phyloP scores from a whole-genome alignment of 139 green algal species.

The Asterochloris erici region DNA sequence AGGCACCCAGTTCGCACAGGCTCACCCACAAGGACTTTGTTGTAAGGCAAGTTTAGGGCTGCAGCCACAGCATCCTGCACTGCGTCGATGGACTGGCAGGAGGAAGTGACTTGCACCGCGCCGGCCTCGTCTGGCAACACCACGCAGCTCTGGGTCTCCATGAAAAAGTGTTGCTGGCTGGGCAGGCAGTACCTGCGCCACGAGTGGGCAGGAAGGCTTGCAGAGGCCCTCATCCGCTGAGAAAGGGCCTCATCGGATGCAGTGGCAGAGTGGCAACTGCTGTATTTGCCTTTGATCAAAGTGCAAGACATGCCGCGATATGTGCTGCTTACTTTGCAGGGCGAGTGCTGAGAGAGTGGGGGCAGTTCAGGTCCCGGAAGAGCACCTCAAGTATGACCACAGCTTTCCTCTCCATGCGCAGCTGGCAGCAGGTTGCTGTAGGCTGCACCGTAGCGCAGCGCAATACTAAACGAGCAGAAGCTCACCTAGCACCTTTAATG shows the following conservation, averaged over 20 bases:
- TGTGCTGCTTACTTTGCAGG: too few relatives aligned
- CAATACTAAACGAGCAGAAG: too few relatives aligned
- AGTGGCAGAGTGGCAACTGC: not conserved
- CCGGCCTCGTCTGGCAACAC: conserved; percentile 30
- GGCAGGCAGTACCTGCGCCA: conserved; percentile 22
- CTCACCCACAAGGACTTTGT: conserved; percentile 25
- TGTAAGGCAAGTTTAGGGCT: conserved; percentile 17
- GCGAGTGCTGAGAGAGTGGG: too few relatives aligned
- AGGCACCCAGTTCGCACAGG: not conserved
- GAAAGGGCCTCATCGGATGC: not conserved
- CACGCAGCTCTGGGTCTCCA: conserved; percentile 37
- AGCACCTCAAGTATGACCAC: too few relatives aligned
- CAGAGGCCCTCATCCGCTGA: not conserved
- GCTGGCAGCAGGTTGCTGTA: too few relatives aligned
- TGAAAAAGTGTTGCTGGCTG: conserved; percentile 46
- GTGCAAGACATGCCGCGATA: too few relatives aligned
- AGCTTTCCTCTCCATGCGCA: too few relatives aligned
- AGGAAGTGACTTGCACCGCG: conserved; percentile 20
- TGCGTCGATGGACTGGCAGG: conserved; percentile 35
- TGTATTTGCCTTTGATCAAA: too few relatives aligned
- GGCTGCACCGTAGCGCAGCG: too few relatives aligned
- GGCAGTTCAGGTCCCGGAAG: too few relatives aligned
- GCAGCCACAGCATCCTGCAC: conserved; percentile 22
- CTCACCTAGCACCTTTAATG: not conserved
- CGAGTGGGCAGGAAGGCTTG: not conserved